Conservation (phyloP, 2,329 filamentous ascomycete species). For the Lasiodiplodia citricola region DNA sequence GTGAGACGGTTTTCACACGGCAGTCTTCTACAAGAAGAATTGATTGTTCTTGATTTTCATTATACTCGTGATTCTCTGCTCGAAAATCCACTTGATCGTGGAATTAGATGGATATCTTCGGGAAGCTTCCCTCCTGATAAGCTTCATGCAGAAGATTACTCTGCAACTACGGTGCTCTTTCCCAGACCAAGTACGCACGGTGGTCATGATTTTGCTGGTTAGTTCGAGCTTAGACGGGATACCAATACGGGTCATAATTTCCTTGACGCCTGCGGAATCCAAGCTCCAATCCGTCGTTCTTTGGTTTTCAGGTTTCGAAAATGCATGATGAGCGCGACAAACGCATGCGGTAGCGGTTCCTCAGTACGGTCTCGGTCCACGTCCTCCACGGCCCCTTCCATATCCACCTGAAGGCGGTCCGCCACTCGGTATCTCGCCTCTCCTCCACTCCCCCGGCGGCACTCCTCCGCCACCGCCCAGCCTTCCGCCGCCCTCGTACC, state of each 20-base stretch:
- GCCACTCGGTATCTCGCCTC: conserved; percentile 67
- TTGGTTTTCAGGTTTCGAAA: background rate
- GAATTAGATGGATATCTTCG: background rate
- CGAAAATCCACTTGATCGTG: background rate
- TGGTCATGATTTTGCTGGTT: background rate
- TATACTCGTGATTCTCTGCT: background rate
- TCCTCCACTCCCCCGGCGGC: conserved; percentile 68
- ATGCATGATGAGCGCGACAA: background rate
- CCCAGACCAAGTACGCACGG: background rate
- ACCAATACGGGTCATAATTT: background rate
- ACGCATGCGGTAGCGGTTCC: background rate
- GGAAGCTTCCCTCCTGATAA: background rate
- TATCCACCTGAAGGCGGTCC: conserved; percentile 20
- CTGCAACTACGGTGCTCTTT: background rate
- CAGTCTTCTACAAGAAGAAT: background rate
- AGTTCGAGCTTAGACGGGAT: background rate
- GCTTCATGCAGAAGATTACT: background rate
- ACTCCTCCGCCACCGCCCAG: conserved; percentile 44
- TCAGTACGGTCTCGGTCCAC: conserved; percentile 19
- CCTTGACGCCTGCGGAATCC: background rate
- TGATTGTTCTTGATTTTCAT: background rate
- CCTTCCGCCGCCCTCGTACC: conserved; percentile 49
- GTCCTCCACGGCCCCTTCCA: conserved; percentile 22
- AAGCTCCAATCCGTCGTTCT: background rate
- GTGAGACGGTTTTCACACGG: background rate